Conservation (phyloP, 1,284 basidiomycete genomes). For the Puccinia coronata region DNA sequence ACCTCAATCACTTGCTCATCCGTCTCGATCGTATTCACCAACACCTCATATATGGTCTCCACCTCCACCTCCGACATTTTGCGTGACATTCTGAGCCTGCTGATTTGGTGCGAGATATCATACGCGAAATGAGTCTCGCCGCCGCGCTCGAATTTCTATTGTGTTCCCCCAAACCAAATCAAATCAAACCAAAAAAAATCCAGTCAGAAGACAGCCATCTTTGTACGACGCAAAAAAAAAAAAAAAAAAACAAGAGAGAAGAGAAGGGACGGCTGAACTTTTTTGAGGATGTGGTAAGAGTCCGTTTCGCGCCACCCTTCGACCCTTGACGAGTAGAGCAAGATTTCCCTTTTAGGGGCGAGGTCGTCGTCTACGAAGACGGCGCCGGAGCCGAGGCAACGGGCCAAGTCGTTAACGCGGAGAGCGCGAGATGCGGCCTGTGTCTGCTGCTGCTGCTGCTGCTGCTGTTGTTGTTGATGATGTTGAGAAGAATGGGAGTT, state of each 20-base stretch:
- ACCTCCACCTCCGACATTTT: constrained; percentile 69
- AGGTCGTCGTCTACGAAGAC: constrained; percentile 69
- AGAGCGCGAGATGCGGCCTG: not conserved
- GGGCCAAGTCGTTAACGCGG: constrained; percentile 49
- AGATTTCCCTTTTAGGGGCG: constrained; percentile 66
- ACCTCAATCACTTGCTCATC: constrained; percentile 91
- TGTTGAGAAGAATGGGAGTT: not conserved
- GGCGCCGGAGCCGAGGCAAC: constrained; percentile 68
- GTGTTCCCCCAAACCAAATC: no score
- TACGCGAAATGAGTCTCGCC: constrained; percentile 60
- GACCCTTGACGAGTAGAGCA: constrained; percentile 70
- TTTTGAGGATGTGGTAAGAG: constrained; percentile 67
- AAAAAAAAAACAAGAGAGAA: no score
- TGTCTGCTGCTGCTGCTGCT: no score
- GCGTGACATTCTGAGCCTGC: constrained; percentile 68
- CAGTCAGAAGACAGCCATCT: not conserved
- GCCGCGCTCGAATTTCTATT: not conserved
- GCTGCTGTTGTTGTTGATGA: no score
- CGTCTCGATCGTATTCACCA: constrained; percentile 70
- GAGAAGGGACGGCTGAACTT: no score
- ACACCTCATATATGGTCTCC: constrained; percentile 71
- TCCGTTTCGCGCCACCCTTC: constrained; percentile 76
- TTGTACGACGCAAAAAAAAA: no score
- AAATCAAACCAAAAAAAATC: not conserved
- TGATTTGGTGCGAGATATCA: constrained; percentile 73